Evolutionary conservation across 352 stramenopile genomes (phyloP).

Genomic region (Sclerospora graminicola): DNA sequence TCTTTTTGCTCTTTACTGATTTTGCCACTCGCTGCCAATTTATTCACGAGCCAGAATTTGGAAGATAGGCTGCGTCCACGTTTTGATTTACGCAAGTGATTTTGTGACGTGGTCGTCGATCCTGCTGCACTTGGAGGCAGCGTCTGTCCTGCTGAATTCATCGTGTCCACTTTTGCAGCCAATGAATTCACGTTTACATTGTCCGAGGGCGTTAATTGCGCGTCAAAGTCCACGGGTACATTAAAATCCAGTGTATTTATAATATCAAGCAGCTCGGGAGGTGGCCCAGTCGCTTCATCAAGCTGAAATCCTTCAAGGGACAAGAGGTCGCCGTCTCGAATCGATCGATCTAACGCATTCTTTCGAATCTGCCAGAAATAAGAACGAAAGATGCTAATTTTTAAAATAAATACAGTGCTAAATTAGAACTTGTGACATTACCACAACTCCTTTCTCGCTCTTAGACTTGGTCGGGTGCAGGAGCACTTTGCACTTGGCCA

Average conservation of each 20-base stretch:
- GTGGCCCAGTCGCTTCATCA: slow-evolving; percentile 31
- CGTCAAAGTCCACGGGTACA: slow-evolving; percentile 27
- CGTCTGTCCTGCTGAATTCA: slow-evolving; percentile 8
- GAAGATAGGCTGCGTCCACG: slow-evolving; percentile 64
- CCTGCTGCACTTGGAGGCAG: slow-evolving; percentile 1
- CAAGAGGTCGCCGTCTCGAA: slow-evolving; percentile 73
- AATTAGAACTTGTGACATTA: slow-evolving; percentile 2
- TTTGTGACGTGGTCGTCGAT: neutral
- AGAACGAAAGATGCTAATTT: neutral
- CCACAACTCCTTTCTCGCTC: slow-evolving; percentile 64
- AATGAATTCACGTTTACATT: slow-evolving; percentile 4
- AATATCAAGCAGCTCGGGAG: slow-evolving; percentile 55
- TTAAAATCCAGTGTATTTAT: slow-evolving; percentile 62
- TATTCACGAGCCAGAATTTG: slow-evolving; percentile 84
- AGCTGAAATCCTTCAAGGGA: slow-evolving; percentile 53
- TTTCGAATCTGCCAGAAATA: slow-evolving; percentile 40
- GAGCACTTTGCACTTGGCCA: slow-evolving; percentile 64
- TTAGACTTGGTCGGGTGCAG: slow-evolving; percentile 79
- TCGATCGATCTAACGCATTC: slow-evolving; percentile 59
- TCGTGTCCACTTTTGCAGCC: slow-evolving; percentile 9
- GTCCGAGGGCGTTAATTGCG: slow-evolving; percentile 13
- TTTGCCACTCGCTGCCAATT: slow-evolving; percentile 63
- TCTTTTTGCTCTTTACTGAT: slow-evolving; percentile 80
- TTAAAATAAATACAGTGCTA: neutral
- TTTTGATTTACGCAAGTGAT: slow-evolving; percentile 44